Evolutionary conservation across 2,329 filamentous ascomycete species (phyloP).

Genomic region (Aphanoascus verrucosus): DNA sequence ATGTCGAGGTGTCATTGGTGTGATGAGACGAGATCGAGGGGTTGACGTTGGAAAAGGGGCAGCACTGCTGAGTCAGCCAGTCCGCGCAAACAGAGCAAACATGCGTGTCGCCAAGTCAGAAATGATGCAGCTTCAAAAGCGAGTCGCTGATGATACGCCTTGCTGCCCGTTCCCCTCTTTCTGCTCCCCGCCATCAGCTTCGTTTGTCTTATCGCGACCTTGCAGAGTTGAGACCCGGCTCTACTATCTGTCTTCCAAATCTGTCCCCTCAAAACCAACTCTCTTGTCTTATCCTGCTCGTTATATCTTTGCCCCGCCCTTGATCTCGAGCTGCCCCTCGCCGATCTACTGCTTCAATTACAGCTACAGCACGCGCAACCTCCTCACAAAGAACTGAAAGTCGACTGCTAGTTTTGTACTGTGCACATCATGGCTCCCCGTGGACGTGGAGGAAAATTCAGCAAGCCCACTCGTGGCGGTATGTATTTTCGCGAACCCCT

Average conservation of each 20-base stretch:
- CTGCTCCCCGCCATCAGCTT: constrained; percentile 9
- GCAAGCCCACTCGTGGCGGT: constrained; percentile 89
- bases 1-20: no score
- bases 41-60: neutral
- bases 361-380: neutral
- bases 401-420: constrained; percentile 2
- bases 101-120: neutral
- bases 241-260: neutral
- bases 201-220: neutral
- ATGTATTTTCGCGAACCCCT: constrained; percentile 23
- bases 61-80: neutral
- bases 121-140: constrained; percentile 5
- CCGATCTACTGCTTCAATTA: neutral
- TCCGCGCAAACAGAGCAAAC: constrained; percentile 7
- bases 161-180: constrained; percentile 8
- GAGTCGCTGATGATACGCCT: neutral
- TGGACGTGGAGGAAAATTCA: constrained; percentile 86
- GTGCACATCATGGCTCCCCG: constrained; percentile 37
- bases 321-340: constrained; percentile 2
- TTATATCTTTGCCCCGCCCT: neutral
- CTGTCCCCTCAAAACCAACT: neutral
- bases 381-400: neutral
- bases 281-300: neutral
- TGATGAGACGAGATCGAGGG: no score
- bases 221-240: neutral